Evolutionary conservation across 805 yeast species (phyloP).

Genomic region (Candida ficus): DNA sequence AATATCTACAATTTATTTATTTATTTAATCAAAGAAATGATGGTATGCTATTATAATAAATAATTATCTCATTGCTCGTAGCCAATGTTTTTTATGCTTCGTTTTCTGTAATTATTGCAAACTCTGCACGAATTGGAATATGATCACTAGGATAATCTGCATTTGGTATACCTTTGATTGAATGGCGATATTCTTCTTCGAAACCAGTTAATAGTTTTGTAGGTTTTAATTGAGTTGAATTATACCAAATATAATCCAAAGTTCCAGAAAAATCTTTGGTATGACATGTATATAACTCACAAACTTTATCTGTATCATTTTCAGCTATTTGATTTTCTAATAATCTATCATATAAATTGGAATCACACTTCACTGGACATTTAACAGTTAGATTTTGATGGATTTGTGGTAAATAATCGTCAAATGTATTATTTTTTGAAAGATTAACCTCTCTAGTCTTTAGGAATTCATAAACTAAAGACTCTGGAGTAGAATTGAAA

Average conservation of each 20-base stretch:
- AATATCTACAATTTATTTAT: not conserved
- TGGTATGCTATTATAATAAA: too few relatives aligned
- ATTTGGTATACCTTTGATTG: constrained; percentile 42
- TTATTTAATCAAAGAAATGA: too few relatives aligned
- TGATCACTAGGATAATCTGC: constrained; percentile 45
- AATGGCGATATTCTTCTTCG: constrained; percentile 30
- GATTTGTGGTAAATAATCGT: constrained; percentile 6
- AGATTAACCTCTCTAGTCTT: constrained; percentile 20
- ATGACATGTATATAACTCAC: constrained; percentile 35
- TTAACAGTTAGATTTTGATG: constrained; percentile 24
- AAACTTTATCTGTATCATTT: constrained; percentile 4
- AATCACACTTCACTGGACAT: constrained; percentile 26
- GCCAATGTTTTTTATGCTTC: too few relatives aligned
- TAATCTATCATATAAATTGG: constrained; percentile 27
- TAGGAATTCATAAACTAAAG: constrained; percentile 43
- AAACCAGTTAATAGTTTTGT: constrained; percentile 49
- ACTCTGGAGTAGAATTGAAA: constrained; percentile 46
- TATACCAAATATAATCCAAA: constrained; percentile 57
- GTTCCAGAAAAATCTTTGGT: constrained; percentile 46
- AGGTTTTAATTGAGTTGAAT: constrained; percentile 33
- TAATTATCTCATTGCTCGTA: too few relatives aligned
- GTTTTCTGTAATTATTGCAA: constrained; percentile 11
- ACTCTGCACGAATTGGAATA: constrained; percentile 23
- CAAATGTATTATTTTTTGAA: constrained; percentile 23
- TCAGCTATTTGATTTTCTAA: constrained; percentile 3